Evolutionary conservation across 2,329 filamentous ascomycete species (phyloP), one percentile per base, ranked within the genome.

Genomic region (Fusarium luffae): DNA sequence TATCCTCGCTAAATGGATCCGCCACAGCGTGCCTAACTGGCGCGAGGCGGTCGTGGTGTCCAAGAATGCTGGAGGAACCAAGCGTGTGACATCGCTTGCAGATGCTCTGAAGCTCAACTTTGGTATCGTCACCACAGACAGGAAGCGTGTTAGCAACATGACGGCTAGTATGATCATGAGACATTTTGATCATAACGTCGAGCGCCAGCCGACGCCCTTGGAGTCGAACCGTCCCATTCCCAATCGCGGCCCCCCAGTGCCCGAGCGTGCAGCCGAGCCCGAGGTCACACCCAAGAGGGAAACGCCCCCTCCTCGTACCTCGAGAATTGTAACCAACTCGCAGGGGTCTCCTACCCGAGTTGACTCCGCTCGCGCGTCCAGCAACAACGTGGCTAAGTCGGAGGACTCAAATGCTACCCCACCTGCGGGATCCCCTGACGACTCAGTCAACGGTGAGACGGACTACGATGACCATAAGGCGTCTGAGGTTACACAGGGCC

Each of bases 71-170:
- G 96, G 96, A 59, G 96, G 96, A 62, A 98, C 96, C 50, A 99
- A 99, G 84, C 89, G 96, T 71, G 96, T 98, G 41, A 99, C 96
- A 16, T 98, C 95, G 28, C 85, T 99, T 57, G 96, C 96, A 66
- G 96, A 99, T 82, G 94, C 94, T 4, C 82, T 99, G 74, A 98
- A 98, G 85, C 88, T 99, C 74, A 98, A 97, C 84, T 99, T 99
- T 74, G 96, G 96, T 72, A 94, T 99, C 77, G 94, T 99, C 58
- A 97, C 93, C 4, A 97, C 93, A 9, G 93, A 97, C 74, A 86
- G 89, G 73, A 90, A 89, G 76, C 85, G 92, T 55, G 84, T 85
- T 40, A 88, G 89, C 49, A 90, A 91, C 64, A 91, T 94, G 89
- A 88, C 89, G 46, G 89, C 91, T 50, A 97, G 93, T 79, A 90